phyloP scores from a whole-genome alignment of 352 stramenopile species.

The Phytophthora pseudosyringae region DNA sequence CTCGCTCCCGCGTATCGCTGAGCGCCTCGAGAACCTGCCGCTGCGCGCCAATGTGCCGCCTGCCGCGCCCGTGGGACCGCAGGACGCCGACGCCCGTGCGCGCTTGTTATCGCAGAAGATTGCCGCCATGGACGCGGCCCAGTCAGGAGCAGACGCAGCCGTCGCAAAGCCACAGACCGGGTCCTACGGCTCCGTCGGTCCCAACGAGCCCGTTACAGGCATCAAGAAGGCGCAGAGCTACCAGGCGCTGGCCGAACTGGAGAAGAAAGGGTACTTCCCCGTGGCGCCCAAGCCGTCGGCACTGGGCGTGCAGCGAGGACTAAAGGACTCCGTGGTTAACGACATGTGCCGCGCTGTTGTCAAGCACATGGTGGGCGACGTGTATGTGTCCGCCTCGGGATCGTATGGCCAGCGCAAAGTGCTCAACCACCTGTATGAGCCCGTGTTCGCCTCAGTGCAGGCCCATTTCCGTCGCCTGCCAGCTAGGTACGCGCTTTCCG shows the following conservation, averaged over 20 bases:
- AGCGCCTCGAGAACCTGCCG: slow-evolving; percentile 68
- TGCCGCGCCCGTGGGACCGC: slow-evolving; percentile 12
- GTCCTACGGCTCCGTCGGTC: slow-evolving; percentile 55
- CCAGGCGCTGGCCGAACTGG: slow-evolving; percentile 79
- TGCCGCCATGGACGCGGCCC: slow-evolving; percentile 34
- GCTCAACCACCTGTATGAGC: slow-evolving; percentile 87
- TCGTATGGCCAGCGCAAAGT: slow-evolving; percentile 79
- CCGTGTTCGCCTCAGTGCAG: slow-evolving; percentile 87
- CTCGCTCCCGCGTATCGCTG: slow-evolving; percentile 71
- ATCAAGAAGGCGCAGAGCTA: slow-evolving; percentile 87
- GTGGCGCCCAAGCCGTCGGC: slow-evolving; percentile 77
- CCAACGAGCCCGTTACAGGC: slow-evolving; percentile 31
- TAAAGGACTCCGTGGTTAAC: slow-evolving; percentile 90
- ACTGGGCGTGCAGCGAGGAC: slow-evolving; percentile 76
- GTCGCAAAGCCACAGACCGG: slow-evolving; percentile 51
- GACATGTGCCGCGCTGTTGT: slow-evolving; percentile 89
- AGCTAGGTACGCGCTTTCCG: slow-evolving; percentile 81
- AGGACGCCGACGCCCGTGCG: slow-evolving; percentile 61
- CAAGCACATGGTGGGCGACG: slow-evolving; percentile 90
- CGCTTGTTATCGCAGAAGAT: slow-evolving; percentile 74
- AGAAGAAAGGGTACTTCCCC: slow-evolving; percentile 88
- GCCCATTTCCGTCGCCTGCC: slow-evolving; percentile 82
- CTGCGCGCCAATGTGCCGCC: slow-evolving; percentile 55
- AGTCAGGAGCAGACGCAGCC: slow-evolving; percentile 6
- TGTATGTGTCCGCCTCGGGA: slow-evolving; percentile 78